Conservation (phyloP, 371 early-diverging fungal species). For the Mucor circinelloides region DNA sequence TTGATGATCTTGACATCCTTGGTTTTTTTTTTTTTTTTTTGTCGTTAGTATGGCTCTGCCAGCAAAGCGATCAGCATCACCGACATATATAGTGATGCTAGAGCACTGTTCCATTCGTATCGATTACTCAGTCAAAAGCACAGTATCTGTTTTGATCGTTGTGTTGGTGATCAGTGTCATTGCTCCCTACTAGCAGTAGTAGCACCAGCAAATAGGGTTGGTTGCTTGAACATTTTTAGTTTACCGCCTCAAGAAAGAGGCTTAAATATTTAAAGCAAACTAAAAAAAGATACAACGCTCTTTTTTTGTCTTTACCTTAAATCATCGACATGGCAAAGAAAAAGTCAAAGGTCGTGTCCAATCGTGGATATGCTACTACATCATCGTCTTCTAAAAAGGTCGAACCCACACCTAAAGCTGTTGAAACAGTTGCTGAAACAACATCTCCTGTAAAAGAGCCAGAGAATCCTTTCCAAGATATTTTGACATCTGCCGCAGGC, state of each 20-base stretch:
- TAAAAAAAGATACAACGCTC: not conserved
- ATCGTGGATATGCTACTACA: constrained; percentile 26
- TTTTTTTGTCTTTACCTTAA: not conserved
- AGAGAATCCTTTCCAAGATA: not conserved
- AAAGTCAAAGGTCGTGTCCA: constrained; percentile 19
- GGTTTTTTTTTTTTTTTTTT: no score
- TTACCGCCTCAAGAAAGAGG: not conserved
- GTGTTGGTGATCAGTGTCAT: no score
- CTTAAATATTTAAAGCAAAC: not conserved
- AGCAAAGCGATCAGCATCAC: no score
- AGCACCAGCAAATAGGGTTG: not conserved
- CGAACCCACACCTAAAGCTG: not conserved
- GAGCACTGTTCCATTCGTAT: no score
- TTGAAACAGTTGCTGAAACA: not conserved
- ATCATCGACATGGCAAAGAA: constrained; percentile 26
- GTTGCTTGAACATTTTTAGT: not conserved
- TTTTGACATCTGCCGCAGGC: not conserved
- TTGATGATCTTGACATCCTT: no score
- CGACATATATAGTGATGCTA: no score
- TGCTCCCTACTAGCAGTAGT: not conserved
- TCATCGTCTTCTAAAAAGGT: constrained; percentile 26
- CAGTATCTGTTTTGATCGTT: no score
- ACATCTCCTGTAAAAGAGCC: not conserved
- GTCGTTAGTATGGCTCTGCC: no score
- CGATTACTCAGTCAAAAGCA: no score